Percentiles rank a stretch among this genome's conserved stretches.
Evolutionary conservation across 1,139 yeast genomes (phyloP).

Genomic region (Saccharomyces hybrid): DNA sequence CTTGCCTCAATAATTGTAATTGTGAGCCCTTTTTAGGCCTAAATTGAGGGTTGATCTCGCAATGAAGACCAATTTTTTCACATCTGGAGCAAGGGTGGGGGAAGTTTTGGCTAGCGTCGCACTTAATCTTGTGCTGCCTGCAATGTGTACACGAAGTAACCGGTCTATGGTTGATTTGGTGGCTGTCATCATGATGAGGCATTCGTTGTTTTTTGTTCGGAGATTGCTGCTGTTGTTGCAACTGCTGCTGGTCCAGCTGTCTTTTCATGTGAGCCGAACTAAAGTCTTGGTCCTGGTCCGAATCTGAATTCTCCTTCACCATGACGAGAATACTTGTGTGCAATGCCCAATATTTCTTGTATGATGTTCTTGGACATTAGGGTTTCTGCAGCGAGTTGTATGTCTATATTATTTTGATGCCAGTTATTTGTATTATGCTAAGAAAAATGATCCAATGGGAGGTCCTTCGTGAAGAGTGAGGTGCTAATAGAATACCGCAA

Average conservation of each 20-base stretch:
- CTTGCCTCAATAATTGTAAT: slow-evolving; percentile 73
- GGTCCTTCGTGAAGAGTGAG: background rate
- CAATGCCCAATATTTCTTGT: background rate
- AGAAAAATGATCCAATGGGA: background rate
- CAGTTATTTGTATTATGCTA: background rate
- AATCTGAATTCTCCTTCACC: background rate
- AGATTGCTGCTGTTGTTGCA: background rate
- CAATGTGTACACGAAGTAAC: slow-evolving; percentile 92
- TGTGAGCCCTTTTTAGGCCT: slow-evolving; percentile 90
- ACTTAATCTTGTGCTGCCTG: slow-evolving; percentile 87
- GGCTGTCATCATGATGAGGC: background rate
- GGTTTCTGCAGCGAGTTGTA: background rate
- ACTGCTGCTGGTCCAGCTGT: background rate
- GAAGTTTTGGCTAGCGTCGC: slow-evolving; percentile 79
- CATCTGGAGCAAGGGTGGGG: slow-evolving; percentile 83
- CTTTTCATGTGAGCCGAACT: background rate
- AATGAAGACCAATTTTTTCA: slow-evolving; percentile 65
- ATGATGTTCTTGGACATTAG: background rate
- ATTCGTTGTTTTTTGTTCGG: background rate
- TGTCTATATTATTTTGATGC: background rate
- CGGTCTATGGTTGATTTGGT: slow-evolving; percentile 56
- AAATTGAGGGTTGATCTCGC: slow-evolving; percentile 88
- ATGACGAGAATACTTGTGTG: background rate
- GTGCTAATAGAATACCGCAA: background rate
- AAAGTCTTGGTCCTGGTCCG: background rate